Evolutionary conservation across 2,329 filamentous ascomycete genomes (phyloP).

Genomic region (Biscogniauxia marginata): DNA sequence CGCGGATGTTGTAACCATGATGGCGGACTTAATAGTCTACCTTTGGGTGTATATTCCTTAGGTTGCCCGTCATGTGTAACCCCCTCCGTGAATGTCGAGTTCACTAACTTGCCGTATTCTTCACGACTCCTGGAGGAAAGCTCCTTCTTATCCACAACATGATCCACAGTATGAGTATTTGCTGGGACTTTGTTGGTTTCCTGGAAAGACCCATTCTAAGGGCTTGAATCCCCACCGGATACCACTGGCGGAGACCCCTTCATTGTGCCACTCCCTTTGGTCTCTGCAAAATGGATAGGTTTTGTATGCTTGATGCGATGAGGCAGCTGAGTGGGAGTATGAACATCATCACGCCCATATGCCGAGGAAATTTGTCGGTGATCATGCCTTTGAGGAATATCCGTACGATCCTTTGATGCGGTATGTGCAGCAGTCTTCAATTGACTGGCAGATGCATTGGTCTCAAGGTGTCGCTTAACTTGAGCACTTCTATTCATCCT

Average conservation of each 20-base stretch:
- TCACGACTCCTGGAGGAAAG: neutral
- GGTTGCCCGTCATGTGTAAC: neutral
- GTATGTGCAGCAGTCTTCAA: neutral
- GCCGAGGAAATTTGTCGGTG: neutral
- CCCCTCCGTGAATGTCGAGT: neutral
- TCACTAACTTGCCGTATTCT: neutral
- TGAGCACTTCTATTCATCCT: neutral
- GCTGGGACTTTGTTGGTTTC: neutral
- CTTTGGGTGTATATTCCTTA: conserved; percentile 14
- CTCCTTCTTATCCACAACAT: neutral
- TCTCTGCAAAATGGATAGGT: neutral
- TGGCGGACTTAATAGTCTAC: conserved; percentile 26
- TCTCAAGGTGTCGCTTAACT: neutral
- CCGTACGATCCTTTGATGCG: neutral
- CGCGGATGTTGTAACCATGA: conserved; percentile 29
- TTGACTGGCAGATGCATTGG: neutral
- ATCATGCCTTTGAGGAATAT: neutral
- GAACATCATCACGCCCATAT: neutral
- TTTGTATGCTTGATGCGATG: neutral
- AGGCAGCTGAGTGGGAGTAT: neutral
- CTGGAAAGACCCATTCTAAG: neutral
- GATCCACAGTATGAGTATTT: neutral
- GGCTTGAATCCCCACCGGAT: neutral
- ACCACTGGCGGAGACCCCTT: neutral
- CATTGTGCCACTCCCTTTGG: neutral